phyloP scores from a whole-genome alignment of 2,329 filamentous ascomycete genomes.

The Ophiocordyceps sinensis region DNA sequence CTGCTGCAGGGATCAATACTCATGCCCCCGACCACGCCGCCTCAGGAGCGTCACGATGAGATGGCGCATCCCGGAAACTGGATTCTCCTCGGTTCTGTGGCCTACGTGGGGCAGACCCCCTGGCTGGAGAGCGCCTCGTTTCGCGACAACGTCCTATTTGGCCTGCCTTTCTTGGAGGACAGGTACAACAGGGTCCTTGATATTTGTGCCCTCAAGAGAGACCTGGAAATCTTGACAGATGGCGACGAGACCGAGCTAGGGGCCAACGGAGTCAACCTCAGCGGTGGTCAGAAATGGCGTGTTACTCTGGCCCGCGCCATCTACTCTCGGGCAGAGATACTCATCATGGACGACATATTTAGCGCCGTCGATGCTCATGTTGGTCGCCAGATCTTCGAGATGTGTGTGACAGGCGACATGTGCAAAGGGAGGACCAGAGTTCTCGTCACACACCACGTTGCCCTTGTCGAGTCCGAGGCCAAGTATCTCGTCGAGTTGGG shows the following conservation, averaged over 20 bases:
- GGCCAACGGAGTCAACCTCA: slow-evolving; percentile 72
- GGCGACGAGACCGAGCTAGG: slow-evolving; percentile 72
- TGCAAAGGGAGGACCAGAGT: slow-evolving; percentile 58
- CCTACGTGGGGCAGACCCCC: slow-evolving; percentile 65
- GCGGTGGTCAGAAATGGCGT: slow-evolving; percentile 72
- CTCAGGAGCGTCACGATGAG: slow-evolving; percentile 42
- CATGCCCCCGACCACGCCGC: slow-evolving; percentile 32
- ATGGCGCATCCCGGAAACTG: slow-evolving; percentile 51
- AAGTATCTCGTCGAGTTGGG: slow-evolving; percentile 63
- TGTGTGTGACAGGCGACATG: slow-evolving; percentile 58
- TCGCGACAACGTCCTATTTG: slow-evolving; percentile 66
- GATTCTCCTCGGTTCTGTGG: slow-evolving; percentile 55
- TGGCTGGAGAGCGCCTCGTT: slow-evolving; percentile 79
- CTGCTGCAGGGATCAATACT: slow-evolving; percentile 47
- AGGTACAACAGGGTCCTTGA: slow-evolving; percentile 57
- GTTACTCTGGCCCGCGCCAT: slow-evolving; percentile 67
- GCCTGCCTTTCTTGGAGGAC: slow-evolving; percentile 51
- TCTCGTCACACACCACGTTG: slow-evolving; percentile 68
- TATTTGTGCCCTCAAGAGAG: slow-evolving; percentile 61
- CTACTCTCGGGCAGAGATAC: slow-evolving; percentile 62
- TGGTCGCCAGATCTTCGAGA: slow-evolving; percentile 63
- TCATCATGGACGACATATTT: slow-evolving; percentile 75
- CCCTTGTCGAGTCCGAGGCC: slow-evolving; percentile 53
- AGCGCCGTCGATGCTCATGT: slow-evolving; percentile 72
- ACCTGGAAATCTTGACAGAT: slow-evolving; percentile 61